These are phyloP conservation scores for Euphorbia celastroides DNA, from an alignment of 441 rosid species.

Conservation along the genomic window DNA sequence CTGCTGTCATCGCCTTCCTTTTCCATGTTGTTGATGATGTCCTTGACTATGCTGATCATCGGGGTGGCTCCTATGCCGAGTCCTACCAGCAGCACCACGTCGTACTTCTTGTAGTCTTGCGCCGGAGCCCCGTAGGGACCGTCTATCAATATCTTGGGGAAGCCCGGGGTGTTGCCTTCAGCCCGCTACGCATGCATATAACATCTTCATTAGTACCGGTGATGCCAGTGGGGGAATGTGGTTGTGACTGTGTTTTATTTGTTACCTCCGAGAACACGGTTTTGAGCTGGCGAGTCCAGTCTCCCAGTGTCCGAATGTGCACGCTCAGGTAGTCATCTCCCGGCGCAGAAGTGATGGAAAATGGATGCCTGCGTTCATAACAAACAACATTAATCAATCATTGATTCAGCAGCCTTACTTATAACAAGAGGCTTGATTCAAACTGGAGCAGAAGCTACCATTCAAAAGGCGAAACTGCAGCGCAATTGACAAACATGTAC, in stretches of 20 bases:
- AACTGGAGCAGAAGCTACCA: slow-evolving; percentile 30
- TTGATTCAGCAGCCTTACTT: neutral
- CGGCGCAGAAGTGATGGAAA: slow-evolving; percentile 88
- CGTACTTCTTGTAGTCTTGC: slow-evolving; percentile 89
- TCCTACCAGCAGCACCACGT: slow-evolving; percentile 75
- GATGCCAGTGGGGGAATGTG: neutral
- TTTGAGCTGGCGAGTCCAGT: slow-evolving; percentile 83
- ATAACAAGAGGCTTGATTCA: neutral
- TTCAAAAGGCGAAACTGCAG: slow-evolving; percentile 79
- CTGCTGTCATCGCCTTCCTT: slow-evolving; percentile 23
- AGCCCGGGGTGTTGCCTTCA: slow-evolving; percentile 42
- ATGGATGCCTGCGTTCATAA: slow-evolving; percentile 59
- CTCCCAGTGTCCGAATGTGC: slow-evolving; percentile 82
- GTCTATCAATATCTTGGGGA: slow-evolving; percentile 71
- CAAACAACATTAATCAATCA: neutral
- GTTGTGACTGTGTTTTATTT: slow-evolving; percentile 3
- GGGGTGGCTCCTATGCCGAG: slow-evolving; percentile 93
- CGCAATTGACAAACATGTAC: slow-evolving; percentile 88
- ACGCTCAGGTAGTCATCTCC: slow-evolving; percentile 82
- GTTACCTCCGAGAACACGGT: slow-evolving; percentile 60
- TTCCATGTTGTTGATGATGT: slow-evolving; percentile 79
- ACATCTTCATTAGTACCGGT: neutral
- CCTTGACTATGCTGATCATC: slow-evolving; percentile 89
- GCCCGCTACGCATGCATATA: slow-evolving; percentile 46
- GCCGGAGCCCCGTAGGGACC: slow-evolving; percentile 95